Conservation (phyloP, 805 yeast species). For the Starmerella vitae region DNA sequence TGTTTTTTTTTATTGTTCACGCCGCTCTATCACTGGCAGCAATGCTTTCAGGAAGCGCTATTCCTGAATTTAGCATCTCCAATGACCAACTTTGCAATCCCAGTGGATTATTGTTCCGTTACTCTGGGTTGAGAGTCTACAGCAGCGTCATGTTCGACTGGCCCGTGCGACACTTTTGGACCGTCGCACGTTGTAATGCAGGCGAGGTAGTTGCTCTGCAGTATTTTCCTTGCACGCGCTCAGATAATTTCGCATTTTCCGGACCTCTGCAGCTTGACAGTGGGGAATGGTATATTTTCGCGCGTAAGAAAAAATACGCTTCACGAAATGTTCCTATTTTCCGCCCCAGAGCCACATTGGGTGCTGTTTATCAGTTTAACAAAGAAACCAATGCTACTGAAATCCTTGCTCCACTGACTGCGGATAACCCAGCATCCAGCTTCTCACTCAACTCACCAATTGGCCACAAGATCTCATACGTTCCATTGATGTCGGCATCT, state of each 20-base stretch:
- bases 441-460: conserved; percentile 20
- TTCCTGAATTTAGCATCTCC: neutral
- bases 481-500: conserved; percentile 49
- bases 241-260: conserved; percentile 16
- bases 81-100: conserved; percentile 17
- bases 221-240: conserved; percentile 13
- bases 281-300: conserved; percentile 42
- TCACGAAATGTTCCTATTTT: conserved; percentile 34
- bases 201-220: conserved; percentile 29
- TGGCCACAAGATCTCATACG: conserved; percentile 30
- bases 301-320: conserved; percentile 43
- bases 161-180: conserved; percentile 33
- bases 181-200: conserved; percentile 38
- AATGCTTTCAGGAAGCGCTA: too few relatives aligned
- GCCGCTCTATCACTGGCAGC: too few relatives aligned
- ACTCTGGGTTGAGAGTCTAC: conserved; percentile 44
- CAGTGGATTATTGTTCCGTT: conserved; percentile 24
- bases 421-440: conserved; percentile 43
- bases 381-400: conserved; percentile 14
- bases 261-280: conserved; percentile 8
- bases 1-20: too few relatives aligned
- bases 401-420: conserved; percentile 46
- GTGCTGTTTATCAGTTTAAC: conserved; percentile 45
- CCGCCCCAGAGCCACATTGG: conserved; percentile 47
- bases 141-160: conserved; percentile 36